Evolutionary conservation across 306 rosid genomes (phyloP), one percentile per base, ranked within the genome.

Genomic region (Casuarina glauca): DNA sequence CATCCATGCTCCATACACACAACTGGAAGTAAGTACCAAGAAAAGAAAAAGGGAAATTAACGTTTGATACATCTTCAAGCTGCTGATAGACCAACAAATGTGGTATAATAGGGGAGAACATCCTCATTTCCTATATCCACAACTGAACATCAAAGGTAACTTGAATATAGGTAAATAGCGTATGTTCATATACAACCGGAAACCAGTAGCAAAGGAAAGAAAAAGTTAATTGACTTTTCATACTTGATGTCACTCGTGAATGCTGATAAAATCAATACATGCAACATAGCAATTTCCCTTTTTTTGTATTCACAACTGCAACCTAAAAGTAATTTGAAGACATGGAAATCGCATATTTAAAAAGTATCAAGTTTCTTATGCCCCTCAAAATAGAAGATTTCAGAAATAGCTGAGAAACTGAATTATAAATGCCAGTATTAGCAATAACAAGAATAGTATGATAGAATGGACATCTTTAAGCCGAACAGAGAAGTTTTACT

Each of bases 1-100:
- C 97, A 81, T 95, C 97, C 2, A 92, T 89, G 88, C 85, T 91
- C 98, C 98, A 95, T 77, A 95, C 93, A 63, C 98, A 92, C 83
- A 95, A 76, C 98, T 95, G 90, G 78, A 82, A 46, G 79, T 20
- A 11, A 58, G 64, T 26, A 58, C 12, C 64, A 83, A 83, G 70
- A 39, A 77, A 20, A 76, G 3, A 9, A 58, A 9, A 58, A 55
- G 19, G 19, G 0, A 55, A 6, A 2, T 55, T 55, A 55, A 55
- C 7, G 3, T 55, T 55, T 2, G 11, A 1, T 55, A 55, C 62
- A n/a, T 55, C 12, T 55, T 55, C 62, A 55, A 19, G 11, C 19
- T 5, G 19, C 35, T 48, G 12, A 48, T 26, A 26, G 32, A 26
- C 32, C 32, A 26, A 26, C 32, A 26, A 26, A 26, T 26, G 32